phyloP scores from a whole-genome alignment of 2,329 filamentous ascomycete genomes.

The Cladorrhinum sp. region DNA sequence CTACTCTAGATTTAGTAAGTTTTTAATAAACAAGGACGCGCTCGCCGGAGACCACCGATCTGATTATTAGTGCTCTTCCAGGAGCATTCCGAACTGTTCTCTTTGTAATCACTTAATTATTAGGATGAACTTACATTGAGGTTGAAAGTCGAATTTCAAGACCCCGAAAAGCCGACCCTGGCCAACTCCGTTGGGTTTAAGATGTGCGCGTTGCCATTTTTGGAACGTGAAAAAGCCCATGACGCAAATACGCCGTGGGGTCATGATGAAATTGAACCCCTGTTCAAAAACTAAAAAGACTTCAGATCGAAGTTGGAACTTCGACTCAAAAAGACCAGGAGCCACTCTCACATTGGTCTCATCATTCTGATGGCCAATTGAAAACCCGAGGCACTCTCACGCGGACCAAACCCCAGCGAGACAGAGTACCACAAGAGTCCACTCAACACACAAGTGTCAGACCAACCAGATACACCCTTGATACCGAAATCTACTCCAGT shows the following conservation, averaged over 20 bases:
- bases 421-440: background rate
- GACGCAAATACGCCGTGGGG: conserved; percentile 22
- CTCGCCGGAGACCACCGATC: too few relatives aligned
- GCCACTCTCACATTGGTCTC: background rate
- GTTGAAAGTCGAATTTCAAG: background rate
- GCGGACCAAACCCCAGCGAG: background rate
- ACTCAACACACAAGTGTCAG: background rate
- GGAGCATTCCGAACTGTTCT: background rate
- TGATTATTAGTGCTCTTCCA: background rate
- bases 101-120: background rate
- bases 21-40: background rate
- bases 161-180: background rate
- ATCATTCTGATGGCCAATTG: background rate
- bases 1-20: too few relatives aligned
- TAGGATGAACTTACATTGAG: too few relatives aligned
- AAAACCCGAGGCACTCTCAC: background rate
- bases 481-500: background rate
- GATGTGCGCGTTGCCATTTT: conserved; percentile 12
- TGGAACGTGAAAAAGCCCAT: conserved; percentile 11
- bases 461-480: background rate
- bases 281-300: background rate
- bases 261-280: background rate
- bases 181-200: conserved; percentile 1
- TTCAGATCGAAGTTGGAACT: background rate
- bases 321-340: background rate